These are phyloP conservation scores for Trichoderma aggressivum DNA, from an alignment of 2,329 filamentous ascomycete genomes.

Conservation along the genomic window DNA sequence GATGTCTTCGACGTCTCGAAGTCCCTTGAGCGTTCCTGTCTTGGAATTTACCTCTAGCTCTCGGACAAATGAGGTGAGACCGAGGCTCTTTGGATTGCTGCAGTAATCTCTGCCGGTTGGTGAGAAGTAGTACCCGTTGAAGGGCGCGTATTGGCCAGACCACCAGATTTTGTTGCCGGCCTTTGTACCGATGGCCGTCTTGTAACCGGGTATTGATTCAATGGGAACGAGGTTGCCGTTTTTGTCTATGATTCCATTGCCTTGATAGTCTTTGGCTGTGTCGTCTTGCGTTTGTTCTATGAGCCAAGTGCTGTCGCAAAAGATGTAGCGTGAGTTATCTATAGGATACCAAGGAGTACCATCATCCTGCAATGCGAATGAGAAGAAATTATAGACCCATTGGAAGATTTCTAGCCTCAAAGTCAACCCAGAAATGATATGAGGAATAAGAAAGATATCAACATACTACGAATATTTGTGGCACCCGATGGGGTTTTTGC, in stretches of 20 bases:
- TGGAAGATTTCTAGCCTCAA: background rate
- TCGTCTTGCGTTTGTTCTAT: background rate
- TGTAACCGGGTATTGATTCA: background rate
- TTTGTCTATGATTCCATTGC: background rate
- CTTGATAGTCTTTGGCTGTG: background rate
- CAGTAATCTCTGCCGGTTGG: background rate
- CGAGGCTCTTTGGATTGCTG: background rate
- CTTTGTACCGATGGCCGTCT: background rate
- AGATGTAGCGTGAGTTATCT: background rate
- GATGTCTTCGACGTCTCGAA: background rate
- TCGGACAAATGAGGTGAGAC: background rate
- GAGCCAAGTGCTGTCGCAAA: background rate
- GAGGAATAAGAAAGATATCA: background rate
- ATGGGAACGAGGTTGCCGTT: background rate
- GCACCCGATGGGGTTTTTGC: background rate
- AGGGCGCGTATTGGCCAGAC: background rate
- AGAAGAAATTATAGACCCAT: background rate
- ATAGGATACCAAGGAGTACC: background rate
- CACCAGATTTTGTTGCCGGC: background rate
- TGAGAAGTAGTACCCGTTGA: background rate
- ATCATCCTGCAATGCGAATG: background rate
- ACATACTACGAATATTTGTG: background rate
- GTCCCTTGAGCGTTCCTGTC: background rate
- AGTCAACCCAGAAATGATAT: background rate
- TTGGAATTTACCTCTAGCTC: background rate